Evolutionary conservation across 306 rosid genomes (phyloP).

Genomic region (Boehmeria nivea): DNA sequence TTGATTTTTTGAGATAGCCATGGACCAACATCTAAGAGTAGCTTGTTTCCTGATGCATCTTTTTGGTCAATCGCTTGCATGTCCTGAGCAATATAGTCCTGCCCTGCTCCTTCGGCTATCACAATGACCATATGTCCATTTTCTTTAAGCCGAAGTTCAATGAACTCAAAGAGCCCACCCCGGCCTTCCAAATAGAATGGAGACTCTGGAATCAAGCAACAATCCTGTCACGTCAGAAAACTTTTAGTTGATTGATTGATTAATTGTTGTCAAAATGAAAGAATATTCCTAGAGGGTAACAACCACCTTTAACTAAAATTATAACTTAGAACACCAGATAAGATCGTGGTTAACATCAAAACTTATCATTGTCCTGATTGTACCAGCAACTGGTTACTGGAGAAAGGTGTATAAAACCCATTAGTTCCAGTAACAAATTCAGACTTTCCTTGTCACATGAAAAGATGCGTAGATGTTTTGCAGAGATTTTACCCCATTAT

Average conservation of each 20-base stretch:
- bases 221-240: conserved; percentile 61
- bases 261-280: conserved; percentile 2
- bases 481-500: not conserved
- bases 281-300: not conserved
- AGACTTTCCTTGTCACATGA: too few relatives aligned
- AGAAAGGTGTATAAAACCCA: too few relatives aligned
- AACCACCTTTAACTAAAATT: not conserved
- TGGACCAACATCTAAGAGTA: conserved; percentile 74
- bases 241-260: not conserved
- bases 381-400: too few relatives aligned
- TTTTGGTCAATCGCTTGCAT: conserved; percentile 34
- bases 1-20: conserved; percentile 83
- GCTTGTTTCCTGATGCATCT: conserved; percentile 91
- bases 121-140: conserved; percentile 91
- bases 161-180: conserved; percentile 83
- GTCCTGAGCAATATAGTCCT: conserved; percentile 64
- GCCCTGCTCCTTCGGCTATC: conserved; percentile 96
- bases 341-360: conserved; percentile 10
- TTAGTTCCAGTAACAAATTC: too few relatives aligned
- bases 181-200: conserved; percentile 86
- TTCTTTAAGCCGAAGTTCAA: conserved; percentile 72
- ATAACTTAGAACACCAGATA: not conserved
- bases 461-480: too few relatives aligned
- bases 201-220: conserved; percentile 97
- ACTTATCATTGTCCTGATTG: too few relatives aligned